Evolutionary conservation across 257 asterid genomes (phyloP), one percentile per base, ranked within the genome.

Genomic region (Solanum lycopersicoides): DNA sequence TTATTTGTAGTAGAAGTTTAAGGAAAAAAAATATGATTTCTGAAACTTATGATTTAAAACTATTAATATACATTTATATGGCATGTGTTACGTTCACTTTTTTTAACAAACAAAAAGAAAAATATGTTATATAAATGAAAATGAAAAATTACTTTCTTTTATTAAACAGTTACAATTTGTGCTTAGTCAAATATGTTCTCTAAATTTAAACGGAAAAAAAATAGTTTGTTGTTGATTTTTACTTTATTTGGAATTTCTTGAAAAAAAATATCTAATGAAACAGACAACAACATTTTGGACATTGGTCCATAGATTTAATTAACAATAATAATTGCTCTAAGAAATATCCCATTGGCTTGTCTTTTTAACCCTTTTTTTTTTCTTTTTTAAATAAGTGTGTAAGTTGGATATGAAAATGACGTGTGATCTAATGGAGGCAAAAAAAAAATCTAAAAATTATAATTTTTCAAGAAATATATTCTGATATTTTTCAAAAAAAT

Each of bases 351-450:
- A 30, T 47, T 80, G 37, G 6, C n/a, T 28, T 47, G 44, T 45
- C 30, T 45, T 9, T 53, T 18, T 53, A 16, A 53, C 23, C 23
- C 3, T 18, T 16, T 73, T 72, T 74, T 73, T 20, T 5, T 28
- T 28, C 30, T 28, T 4, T 23, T 7, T 11, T 21, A 39, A 39
- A 21, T 12, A 14, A n/a, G 83, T 23, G 34, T 42, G 34, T 77
- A 42, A 16, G 30, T n/a, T 84, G 87, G 42, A 9, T 41, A 21
- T 42, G 87, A 84, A 23, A 84, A 68, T 50, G 69, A 84, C 80
- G 12, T 66, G 66, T 66, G 20, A 66, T 21, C 25, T 80, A 30
- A 47, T 73, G 25, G 18, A 25, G 68, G 41, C 10, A 28, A 18
- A 79, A 28, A 28, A 79, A 76, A 45, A 30, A 82, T 82, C 45